Evolutionary conservation across 371 early-diverging fungal genomes (phyloP).

Genomic region (Circinella umbellata): DNA sequence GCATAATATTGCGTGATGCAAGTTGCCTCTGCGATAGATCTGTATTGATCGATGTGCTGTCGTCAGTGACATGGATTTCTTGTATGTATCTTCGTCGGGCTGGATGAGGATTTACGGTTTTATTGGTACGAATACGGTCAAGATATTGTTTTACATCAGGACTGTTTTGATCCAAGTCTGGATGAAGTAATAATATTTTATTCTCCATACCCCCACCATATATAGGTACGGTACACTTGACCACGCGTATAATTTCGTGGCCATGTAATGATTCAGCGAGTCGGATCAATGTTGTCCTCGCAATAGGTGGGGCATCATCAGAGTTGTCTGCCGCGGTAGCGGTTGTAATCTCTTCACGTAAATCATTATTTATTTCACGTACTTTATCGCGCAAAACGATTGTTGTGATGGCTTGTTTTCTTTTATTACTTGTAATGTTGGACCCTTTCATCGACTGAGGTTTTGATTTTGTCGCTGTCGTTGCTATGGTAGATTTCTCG

Average conservation of each 20-base stretch:
- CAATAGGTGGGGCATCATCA: conserved; percentile 7
- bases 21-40: not conserved
- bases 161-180: conserved; percentile 19
- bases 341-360: conserved; percentile 13
- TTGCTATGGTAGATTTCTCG: not conserved
- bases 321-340: conserved; percentile 3
- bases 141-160: conserved; percentile 15
- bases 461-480: not conserved
- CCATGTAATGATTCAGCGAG: conserved; percentile 14
- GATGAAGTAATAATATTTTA: conserved; percentile 20
- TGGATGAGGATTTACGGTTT: conserved; percentile 4
- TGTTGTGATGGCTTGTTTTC: conserved; percentile 12
- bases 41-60: not conserved
- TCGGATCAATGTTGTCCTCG: conserved; percentile 18
- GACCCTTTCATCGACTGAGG: conserved; percentile 9
- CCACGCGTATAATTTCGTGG: not conserved
- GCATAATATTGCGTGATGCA: not conserved
- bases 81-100: not conserved
- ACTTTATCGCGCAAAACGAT: conserved; percentile 23
- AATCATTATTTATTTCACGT: conserved; percentile 15
- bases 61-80: not conserved
- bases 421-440: conserved; percentile 19
- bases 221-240: conserved; percentile 14
- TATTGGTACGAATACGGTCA: conserved; percentile 8
- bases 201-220: conserved; percentile 18